Conservation (phyloP, 1,284 basidiomycete species). For the Leucoagaricus sp. region DNA sequence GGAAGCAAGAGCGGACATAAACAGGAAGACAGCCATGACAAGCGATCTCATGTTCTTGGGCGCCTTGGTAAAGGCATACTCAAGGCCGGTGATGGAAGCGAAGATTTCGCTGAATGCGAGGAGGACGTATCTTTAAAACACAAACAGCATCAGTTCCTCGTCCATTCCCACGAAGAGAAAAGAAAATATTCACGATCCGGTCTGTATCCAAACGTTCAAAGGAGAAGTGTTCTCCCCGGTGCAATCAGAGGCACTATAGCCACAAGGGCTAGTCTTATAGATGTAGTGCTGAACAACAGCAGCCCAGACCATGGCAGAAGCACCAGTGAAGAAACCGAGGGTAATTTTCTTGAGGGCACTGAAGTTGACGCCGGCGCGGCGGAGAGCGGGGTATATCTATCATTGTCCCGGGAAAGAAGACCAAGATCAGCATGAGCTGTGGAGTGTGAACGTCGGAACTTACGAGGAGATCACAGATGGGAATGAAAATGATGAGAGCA, state of each 20-base stretch:
- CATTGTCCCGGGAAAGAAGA: neutral
- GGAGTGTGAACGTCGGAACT: constrained; percentile 13
- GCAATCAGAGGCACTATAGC: constrained; percentile 49
- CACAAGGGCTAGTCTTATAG: constrained; percentile 77
- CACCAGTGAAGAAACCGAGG: constrained; percentile 68
- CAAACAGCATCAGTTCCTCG: neutral
- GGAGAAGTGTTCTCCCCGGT: constrained; percentile 47
- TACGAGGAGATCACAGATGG: constrained; percentile 64
- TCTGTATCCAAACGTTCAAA: constrained; percentile 80
- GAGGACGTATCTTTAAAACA: constrained; percentile 51
- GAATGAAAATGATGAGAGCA: constrained; percentile 74
- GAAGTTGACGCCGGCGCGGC: constrained; percentile 59
- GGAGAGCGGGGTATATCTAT: constrained; percentile 50
- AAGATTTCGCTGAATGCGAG: constrained; percentile 80
- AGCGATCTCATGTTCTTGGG: constrained; percentile 82
- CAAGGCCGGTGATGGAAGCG: constrained; percentile 82
- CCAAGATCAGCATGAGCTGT: neutral
- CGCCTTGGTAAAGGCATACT: constrained; percentile 90
- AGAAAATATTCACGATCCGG: constrained; percentile 48
- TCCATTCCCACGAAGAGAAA: neutral
- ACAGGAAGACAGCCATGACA: constrained; percentile 75
- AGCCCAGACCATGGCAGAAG: constrained; percentile 64
- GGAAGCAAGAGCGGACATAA: constrained; percentile 63
- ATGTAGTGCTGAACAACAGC: constrained; percentile 77
- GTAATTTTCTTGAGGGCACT: constrained; percentile 75